Conservation (phyloP, 345 rosid species). For the Jatropha curcas region DNA sequence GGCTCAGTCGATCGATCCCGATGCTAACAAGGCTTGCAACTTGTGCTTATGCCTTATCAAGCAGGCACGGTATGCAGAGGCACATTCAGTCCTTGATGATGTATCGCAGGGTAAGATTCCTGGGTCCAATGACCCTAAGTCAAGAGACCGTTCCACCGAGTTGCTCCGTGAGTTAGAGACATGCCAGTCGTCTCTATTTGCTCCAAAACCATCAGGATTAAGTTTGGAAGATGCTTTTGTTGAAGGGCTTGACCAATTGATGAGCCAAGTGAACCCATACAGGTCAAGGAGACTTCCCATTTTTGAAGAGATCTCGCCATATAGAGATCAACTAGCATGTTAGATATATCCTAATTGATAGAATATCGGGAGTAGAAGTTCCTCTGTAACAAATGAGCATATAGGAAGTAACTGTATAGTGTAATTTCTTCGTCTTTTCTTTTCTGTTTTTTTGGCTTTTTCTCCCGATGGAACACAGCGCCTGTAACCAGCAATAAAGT, state of each 20-base stretch:
- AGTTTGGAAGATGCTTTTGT: slow-evolving; percentile 53
- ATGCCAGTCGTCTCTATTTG: neutral
- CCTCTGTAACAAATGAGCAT: too few relatives aligned
- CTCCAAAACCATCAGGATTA: neutral
- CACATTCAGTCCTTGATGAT: slow-evolving; percentile 44
- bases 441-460: too few relatives aligned
- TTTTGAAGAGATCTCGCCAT: slow-evolving; percentile 77
- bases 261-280: slow-evolving; percentile 53
- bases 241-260: slow-evolving; percentile 56
- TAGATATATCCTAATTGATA: neutral
- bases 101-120: slow-evolving; percentile 47
- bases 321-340: slow-evolving; percentile 66
- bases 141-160: slow-evolving; percentile 47
- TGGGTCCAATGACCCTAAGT: slow-evolving; percentile 59
- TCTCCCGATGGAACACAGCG: too few relatives aligned
- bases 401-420: too few relatives aligned
- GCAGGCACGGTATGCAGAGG: slow-evolving; percentile 59
- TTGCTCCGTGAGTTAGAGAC: slow-evolving; percentile 16
- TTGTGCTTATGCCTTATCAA: slow-evolving; percentile 71
- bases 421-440: too few relatives aligned
- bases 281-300: slow-evolving; percentile 83
- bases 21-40: slow-evolving; percentile 88
- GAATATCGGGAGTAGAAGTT: neutral
- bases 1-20: slow-evolving; percentile 82
- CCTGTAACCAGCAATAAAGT: too few relatives aligned